A percentile compares a stretch with the other conserved stretches of the same genome.
Conservation (phyloP, 163 green algal species). For the Volvox carteri region DNA sequence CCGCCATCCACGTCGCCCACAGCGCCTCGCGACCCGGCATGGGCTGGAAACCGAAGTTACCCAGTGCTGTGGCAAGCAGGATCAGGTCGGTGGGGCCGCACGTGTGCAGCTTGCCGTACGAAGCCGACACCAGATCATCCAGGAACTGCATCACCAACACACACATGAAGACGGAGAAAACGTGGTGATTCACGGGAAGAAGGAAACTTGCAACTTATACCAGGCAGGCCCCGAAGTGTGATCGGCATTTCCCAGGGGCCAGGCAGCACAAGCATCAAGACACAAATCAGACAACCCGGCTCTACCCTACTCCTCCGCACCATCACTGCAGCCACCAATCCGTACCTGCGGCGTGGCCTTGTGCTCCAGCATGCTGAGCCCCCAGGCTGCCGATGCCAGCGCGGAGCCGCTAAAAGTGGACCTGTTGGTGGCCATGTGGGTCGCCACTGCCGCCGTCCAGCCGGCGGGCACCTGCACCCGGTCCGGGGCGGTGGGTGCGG, state of each 20-base stretch:
- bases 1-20: slow-evolving; percentile 40
- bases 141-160: slow-evolving; percentile 53
- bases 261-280: too few species aligned
- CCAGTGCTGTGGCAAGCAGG: slow-evolving; percentile 43
- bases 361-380: slow-evolving; percentile 32
- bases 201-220: too few species aligned
- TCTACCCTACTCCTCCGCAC: background rate
- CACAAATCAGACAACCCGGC: too few species aligned
- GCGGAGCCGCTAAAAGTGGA: slow-evolving; percentile 30
- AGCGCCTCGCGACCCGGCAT: background rate
- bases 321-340: too few species aligned
- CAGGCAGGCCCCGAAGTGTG: too few species aligned
- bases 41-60: slow-evolving; percentile 53
- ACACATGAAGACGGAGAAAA: too few species aligned
- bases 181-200: too few species aligned
- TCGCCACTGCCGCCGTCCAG: slow-evolving; percentile 36
- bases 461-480: slow-evolving; percentile 32
- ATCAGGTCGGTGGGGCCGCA: slow-evolving; percentile 54
- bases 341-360: slow-evolving; percentile 18
- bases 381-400: slow-evolving; percentile 40
- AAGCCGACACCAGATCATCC: slow-evolving; percentile 49
- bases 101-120: slow-evolving; percentile 54
- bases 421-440: background rate
- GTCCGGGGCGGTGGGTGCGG: background rate
- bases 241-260: too few species aligned